Base-by-base conservation (phyloP, 1,284 basidiomycete species). In the Violaceomyces palustris region DNA sequence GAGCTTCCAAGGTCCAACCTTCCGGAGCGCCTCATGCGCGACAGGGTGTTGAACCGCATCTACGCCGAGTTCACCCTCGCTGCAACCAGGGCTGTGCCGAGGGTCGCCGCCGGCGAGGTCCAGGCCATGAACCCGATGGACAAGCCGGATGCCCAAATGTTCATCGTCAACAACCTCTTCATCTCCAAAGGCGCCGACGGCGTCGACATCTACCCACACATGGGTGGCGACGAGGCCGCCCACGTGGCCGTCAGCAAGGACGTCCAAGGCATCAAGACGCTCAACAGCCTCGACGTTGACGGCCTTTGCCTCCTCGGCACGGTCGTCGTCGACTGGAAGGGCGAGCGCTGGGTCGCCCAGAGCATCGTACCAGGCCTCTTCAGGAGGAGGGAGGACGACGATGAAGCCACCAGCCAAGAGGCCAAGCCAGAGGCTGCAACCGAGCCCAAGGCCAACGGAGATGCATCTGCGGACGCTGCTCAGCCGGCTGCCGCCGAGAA, bases 401-500 rank as follows among this genome's bases (percentile, higher is more conserved):
- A 63, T 7, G 53, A 41, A 6, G 46, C 45, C 7, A 53, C 45
- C 10, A 45, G 48, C 18, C 32, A 9, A 5, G 45, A 56, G 28
- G 43, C 53, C 36, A 39, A 25, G 39, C 38, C 30, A 43, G 38
- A 35, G 23, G 45, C 39, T 4, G 25, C 39, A 24, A 38, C 33
- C 37, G 50, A 52, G 26, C 64, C 55, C 24, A 58, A 54, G 45
- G 55, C 54, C 11, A n/a, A n/a, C n/a, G n/a, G n/a, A n/a, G n/a
- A n/a, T n/a, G n/a, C 69, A 61, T 23, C 60, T 58, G 23, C 50
- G 60, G 39, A 54, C 35, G n/a, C 35, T 37, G 24, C 41, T 39
- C 30, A 68, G 35, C 45, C 64, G 60, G 15, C 85, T 85, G 77
- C 79, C 84, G 64, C 84, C 85, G 23, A 83, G 83, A 84, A 83